phyloP scores from a whole-genome alignment of 2,329 filamentous ascomycete species.

The Myriosclerotinia curreyana region DNA sequence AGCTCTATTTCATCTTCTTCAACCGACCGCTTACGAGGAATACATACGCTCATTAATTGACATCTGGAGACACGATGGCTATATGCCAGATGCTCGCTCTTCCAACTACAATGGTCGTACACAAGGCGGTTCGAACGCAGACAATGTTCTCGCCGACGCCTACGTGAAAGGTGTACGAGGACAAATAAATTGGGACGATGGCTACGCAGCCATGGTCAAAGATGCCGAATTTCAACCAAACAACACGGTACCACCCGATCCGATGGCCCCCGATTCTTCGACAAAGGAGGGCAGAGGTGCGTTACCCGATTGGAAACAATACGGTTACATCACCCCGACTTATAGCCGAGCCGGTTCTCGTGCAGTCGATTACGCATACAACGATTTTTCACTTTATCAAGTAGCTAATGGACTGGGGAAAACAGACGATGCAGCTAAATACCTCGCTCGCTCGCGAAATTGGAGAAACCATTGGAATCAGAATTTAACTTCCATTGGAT shows the following conservation, averaged over 20 bases:
- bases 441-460: conserved; percentile 47
- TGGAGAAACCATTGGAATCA: conserved; percentile 73
- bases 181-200: conserved; percentile 61
- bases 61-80: conserved; percentile 63
- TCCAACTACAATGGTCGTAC: conserved; percentile 67
- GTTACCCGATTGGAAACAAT: conserved; percentile 63
- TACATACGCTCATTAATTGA: conserved; percentile 66
- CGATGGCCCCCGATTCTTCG: conserved; percentile 52
- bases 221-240: conserved; percentile 62
- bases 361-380: conserved; percentile 64
- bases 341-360: conserved; percentile 61
- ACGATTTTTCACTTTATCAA: conserved; percentile 65
- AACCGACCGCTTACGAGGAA: conserved; percentile 61
- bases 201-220: conserved; percentile 60
- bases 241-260: conserved; percentile 57
- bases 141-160: conserved; percentile 70
- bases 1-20: conserved; percentile 61
- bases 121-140: conserved; percentile 67
- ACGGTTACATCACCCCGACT: conserved; percentile 62
- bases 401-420: conserved; percentile 51
- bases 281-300: conserved; percentile 68
- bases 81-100: conserved; percentile 62
- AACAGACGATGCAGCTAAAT: conserved; percentile 13
- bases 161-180: conserved; percentile 64
- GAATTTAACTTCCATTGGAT: conserved; percentile 54